Evolutionary conservation across 805 yeast genomes (phyloP).

Genomic region (Candida gorgasii): DNA sequence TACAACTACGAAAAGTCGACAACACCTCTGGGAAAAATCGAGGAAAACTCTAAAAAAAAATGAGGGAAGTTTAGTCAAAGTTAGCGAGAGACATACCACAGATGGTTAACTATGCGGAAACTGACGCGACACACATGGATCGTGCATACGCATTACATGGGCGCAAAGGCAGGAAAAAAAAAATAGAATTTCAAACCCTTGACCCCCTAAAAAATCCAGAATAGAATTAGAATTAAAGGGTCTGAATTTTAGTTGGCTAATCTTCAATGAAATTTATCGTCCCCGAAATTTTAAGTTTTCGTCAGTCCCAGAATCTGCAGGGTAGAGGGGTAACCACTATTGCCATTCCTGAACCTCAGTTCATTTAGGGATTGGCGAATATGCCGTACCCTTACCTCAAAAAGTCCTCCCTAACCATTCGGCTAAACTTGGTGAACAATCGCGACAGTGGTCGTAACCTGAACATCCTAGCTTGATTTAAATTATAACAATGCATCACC

Average conservation of each 20-base stretch:
- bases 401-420: neutral
- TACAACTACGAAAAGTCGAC: too few species aligned
- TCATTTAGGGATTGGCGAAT: too few species aligned
- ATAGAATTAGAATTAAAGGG: neutral
- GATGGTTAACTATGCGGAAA: constrained; percentile 2
- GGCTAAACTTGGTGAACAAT: constrained; percentile 2
- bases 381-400: too few species aligned
- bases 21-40: too few species aligned
- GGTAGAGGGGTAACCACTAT: too few species aligned
- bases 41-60: too few species aligned
- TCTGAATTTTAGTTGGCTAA: neutral
- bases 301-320: too few species aligned
- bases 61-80: neutral
- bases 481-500: constrained; percentile 1
- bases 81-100: neutral
- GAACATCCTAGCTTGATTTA: neutral
- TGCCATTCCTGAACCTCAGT: too few species aligned
- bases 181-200: constrained; percentile 1
- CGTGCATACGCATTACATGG: constrained; percentile 4
- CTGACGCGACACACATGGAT: neutral
- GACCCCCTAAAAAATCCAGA: neutral
- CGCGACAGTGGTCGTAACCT: neutral
- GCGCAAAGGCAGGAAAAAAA: neutral
- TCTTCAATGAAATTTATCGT: too few species aligned
- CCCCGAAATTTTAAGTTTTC: too few species aligned